A percentile compares a stretch with the other conserved stretches of the same genome.
phyloP scores from a whole-genome alignment of 225 moss, liverwort and hornwort genomes.

The Marchantia polymorpha region DNA sequence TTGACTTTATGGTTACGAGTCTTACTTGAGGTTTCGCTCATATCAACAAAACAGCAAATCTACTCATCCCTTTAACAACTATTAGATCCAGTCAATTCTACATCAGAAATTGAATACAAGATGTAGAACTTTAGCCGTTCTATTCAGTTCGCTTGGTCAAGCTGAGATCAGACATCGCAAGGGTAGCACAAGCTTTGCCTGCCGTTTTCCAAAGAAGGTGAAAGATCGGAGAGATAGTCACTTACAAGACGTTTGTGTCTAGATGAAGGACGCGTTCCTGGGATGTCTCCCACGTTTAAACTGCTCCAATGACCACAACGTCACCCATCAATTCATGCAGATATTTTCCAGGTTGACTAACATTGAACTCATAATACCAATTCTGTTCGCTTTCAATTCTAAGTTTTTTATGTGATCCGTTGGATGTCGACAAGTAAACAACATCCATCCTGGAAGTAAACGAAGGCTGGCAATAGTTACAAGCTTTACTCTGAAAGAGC shows the following conservation, averaged over 20 bases:
- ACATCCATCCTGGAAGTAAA: background rate
- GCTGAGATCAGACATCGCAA: background rate
- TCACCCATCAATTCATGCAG: background rate
- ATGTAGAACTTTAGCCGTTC: background rate
- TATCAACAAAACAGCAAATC: background rate
- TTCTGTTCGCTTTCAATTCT: background rate
- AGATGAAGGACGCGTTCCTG: conserved; percentile 44
- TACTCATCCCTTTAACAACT: background rate
- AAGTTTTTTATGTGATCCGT: background rate
- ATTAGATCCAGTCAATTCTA: background rate
- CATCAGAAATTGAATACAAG: background rate
- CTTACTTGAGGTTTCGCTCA: background rate
- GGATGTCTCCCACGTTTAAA: conserved; percentile 45
- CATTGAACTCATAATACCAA: background rate
- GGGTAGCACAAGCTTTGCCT: background rate
- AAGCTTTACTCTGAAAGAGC: background rate
- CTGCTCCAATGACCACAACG: conserved; percentile 23
- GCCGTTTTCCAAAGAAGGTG: background rate
- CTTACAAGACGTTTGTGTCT: conserved; percentile 34
- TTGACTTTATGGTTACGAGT: background rate
- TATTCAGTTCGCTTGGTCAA: background rate
- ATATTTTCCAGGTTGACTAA: background rate
- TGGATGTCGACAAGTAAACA: background rate
- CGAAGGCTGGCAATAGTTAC: background rate
- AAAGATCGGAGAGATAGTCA: background rate